Base-by-base conservation (phyloP, 352 stramenopile species). In the Phytophthora tubulina region DNA sequence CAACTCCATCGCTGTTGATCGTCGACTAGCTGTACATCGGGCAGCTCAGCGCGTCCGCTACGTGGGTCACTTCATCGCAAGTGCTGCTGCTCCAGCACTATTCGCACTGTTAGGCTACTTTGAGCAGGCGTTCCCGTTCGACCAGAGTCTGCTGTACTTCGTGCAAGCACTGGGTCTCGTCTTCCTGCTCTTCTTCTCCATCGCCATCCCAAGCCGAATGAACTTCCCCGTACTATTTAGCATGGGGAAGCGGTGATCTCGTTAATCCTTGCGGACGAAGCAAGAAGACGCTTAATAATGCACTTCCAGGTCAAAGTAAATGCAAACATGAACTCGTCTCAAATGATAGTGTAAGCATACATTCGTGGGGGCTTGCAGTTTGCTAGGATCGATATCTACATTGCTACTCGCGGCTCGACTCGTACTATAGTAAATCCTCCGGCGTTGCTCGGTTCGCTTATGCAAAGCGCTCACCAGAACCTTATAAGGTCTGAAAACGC, bases 141-240 rank as follows among this genome's bases (percentile, higher is more conserved):
- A 95, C 67, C 85, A 91, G 68, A 95, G 85, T 67, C 67, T 93
- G 48, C 69, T 95, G 6, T 95, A 92, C 73, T 93, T 93, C 36
- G 75, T 93, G 10, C 81, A 91, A 67, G 79, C 81, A 17, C 70
- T 92, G 31, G 86, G 84, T 0, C 70, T 95, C 33, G 68, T 82
- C 13, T 92, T 92, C 59, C 67, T 95, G 36, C 80, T 95, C 4
- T 71, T 93, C 38, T 92, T 95, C 61, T 92, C 88, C 8, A 87
- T 91, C 36, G 72, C 88, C 31, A 93, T 95, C 55, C 88, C 88
- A 3, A 92, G 81, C 39, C 82, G 88, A 42, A 81, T 95, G 78
- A 95, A 95, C 52, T 95, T 95, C 45, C 88, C 88, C 3, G 78
- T 92, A 75, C 74, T 95, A 8, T 93, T 95, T 50, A 82, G 82